phyloP scores from a whole-genome alignment of 2,329 filamentous ascomycete genomes.

The Ophiostoma sp. region DNA sequence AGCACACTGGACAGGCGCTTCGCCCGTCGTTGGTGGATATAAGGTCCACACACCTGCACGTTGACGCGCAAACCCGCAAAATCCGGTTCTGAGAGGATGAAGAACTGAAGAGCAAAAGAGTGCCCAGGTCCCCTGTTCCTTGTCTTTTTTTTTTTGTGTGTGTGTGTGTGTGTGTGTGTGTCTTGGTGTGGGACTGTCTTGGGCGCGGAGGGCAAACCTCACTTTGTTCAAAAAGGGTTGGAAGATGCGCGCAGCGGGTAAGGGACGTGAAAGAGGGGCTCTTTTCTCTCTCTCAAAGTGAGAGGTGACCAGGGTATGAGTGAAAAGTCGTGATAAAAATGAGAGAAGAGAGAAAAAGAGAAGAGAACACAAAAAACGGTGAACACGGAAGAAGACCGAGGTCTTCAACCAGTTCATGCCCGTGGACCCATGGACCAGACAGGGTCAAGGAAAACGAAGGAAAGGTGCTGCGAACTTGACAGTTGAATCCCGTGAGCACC shows the following conservation, averaged over 20 bases:
- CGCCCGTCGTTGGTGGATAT: slow-evolving; percentile 7
- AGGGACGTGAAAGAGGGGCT: background rate
- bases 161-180: background rate
- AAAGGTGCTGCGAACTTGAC: background rate
- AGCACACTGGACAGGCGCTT: background rate
- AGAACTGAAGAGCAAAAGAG: too few relatives aligned
- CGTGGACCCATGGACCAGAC: background rate
- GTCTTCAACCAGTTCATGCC: background rate
- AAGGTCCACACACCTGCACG: background rate
- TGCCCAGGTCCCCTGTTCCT: background rate
- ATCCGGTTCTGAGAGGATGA: background rate
- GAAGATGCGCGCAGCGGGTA: slow-evolving; percentile 17
- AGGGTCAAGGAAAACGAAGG: background rate
- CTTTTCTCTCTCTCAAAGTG: background rate
- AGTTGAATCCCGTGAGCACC: background rate
- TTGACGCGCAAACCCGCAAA: slow-evolving; percentile 5
- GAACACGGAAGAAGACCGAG: background rate
- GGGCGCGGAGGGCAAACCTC: background rate
- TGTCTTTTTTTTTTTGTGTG: background rate
- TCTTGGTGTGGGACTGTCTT: background rate
- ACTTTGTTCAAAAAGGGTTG: slow-evolving; percentile 17
- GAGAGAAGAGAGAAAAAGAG: background rate
- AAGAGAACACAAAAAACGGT: background rate
- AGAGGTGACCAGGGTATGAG: background rate
- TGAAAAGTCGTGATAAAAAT: background rate